Evolutionary conservation across 768 basidiomycete genomes (phyloP).

Genomic region (Paxillus ammoniavirescens): DNA sequence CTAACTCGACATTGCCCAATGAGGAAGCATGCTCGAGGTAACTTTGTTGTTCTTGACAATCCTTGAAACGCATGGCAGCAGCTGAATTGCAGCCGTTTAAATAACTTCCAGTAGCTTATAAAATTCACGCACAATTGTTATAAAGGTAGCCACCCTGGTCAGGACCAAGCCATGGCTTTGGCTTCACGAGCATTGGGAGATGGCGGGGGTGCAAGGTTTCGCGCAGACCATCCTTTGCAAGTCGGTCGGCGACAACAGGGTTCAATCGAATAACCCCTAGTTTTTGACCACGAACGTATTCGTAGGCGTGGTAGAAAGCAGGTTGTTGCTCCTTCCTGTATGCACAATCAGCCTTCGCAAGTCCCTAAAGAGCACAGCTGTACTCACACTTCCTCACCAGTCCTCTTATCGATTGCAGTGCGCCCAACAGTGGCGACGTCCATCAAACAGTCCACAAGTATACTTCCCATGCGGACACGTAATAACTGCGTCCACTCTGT

Average conservation of each 20-base stretch:
- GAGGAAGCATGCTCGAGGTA: constrained; percentile 77
- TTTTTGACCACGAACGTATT: constrained; percentile 90
- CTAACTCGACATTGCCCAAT: constrained; percentile 74
- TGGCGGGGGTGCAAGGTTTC: constrained; percentile 87
- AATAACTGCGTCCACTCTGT: constrained; percentile 79
- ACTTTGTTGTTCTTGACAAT: constrained; percentile 76
- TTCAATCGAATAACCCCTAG: constrained; percentile 91
- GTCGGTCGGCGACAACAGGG: constrained; percentile 69
- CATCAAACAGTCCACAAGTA: constrained; percentile 82
- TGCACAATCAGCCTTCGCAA: constrained; percentile 3
- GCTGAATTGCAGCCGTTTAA: constrained; percentile 36
- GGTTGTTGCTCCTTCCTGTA: constrained; percentile 75
- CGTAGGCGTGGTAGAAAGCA: constrained; percentile 89
- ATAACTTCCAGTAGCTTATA: background rate
- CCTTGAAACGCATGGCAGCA: constrained; percentile 89
- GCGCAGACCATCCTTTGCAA: constrained; percentile 70
- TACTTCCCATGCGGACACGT: constrained; percentile 75
- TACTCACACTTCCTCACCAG: constrained; percentile 61
- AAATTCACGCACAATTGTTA: constrained; percentile 56
- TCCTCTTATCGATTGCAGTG: constrained; percentile 53
- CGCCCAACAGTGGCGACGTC: constrained; percentile 77
- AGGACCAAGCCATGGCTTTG: constrained; percentile 80
- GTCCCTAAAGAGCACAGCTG: background rate
- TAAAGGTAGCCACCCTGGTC: constrained; percentile 83
- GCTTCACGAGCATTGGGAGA: constrained; percentile 92